Conservation (phyloP, 2,329 filamentous ascomycete species). For the Penicillium sp. region DNA sequence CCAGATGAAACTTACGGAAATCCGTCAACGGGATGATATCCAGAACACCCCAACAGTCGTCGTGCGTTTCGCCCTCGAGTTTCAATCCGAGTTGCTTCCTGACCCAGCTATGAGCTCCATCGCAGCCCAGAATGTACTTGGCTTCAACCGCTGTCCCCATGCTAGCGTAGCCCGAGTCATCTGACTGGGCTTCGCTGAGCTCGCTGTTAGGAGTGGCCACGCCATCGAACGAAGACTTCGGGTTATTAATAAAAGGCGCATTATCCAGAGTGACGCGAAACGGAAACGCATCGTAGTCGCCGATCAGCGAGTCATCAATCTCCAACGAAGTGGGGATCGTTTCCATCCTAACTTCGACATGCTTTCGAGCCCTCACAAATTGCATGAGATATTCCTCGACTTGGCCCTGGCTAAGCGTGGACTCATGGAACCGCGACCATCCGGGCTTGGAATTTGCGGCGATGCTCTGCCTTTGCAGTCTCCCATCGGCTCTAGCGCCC, state of each 20-base stretch:
- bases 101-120: conserved; percentile 31
- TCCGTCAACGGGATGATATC: conserved; percentile 37
- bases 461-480: no score
- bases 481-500: no score
- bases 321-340: conserved; percentile 4
- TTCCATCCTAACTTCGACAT: conserved; percentile 59
- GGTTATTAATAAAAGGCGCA: no score
- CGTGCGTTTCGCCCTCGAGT: conserved; percentile 24
- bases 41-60: conserved; percentile 26
- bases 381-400: conserved; percentile 1
- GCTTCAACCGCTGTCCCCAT: conserved; percentile 17
- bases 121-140: conserved; percentile 30
- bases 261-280: conserved; percentile 5
- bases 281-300: conserved; percentile 1
- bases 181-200: background rate
- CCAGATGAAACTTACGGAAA: conserved; percentile 48
- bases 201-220: background rate
- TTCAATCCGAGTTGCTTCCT: conserved; percentile 23
- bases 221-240: background rate
- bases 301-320: background rate
- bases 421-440: conserved; percentile 10
- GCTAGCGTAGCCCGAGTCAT: background rate
- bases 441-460: conserved; percentile 1
- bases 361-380: conserved; percentile 45
- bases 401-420: background rate